phyloP scores from a whole-genome alignment of 768 basidiomycete genomes.

The Boletus rex-veris region DNA sequence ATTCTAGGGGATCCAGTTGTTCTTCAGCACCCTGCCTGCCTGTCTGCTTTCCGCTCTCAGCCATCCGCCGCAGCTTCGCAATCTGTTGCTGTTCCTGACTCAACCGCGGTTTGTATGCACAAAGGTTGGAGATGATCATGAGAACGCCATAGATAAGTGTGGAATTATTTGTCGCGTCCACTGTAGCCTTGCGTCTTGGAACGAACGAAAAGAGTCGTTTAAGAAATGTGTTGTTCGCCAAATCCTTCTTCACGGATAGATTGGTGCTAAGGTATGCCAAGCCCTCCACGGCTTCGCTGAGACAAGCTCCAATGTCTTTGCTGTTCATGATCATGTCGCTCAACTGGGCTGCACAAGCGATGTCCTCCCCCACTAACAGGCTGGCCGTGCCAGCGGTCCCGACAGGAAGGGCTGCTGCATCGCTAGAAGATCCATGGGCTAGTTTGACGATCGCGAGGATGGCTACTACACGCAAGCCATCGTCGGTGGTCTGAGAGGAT shows the following conservation, averaged over 20 bases:
- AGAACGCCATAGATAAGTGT: conserved; percentile 76
- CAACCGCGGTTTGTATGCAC: conserved; percentile 63
- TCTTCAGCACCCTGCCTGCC: conserved; percentile 29
- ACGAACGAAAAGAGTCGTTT: conserved; percentile 53
- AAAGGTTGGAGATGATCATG: conserved; percentile 72
- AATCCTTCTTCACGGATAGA: conserved; percentile 55
- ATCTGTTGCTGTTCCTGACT: conserved; percentile 83
- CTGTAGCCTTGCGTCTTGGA: conserved; percentile 43
- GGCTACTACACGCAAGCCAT: conserved; percentile 53
- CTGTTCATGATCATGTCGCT: conserved; percentile 48
- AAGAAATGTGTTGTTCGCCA: conserved; percentile 60
- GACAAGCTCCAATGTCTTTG: conserved; percentile 38
- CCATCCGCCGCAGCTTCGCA: conserved; percentile 74
- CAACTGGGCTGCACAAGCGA: conserved; percentile 51
- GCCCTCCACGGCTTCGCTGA: conserved; percentile 74
- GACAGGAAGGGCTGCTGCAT: conserved; percentile 30
- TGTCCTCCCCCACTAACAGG: conserved; percentile 29
- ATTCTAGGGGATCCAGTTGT: conserved; percentile 46
- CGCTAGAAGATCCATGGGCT: conserved; percentile 51
- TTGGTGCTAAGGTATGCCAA: conserved; percentile 77
- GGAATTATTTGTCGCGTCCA: conserved; percentile 35
- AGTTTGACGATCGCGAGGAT: conserved; percentile 79
- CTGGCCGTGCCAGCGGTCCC: conserved; percentile 10
- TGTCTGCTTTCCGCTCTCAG: conserved; percentile 42
- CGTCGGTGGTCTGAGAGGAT: conserved; percentile 45